phyloP scores from a whole-genome alignment of 495 filamentous ascomycete genomes.

The Trichoderma gamsii region DNA sequence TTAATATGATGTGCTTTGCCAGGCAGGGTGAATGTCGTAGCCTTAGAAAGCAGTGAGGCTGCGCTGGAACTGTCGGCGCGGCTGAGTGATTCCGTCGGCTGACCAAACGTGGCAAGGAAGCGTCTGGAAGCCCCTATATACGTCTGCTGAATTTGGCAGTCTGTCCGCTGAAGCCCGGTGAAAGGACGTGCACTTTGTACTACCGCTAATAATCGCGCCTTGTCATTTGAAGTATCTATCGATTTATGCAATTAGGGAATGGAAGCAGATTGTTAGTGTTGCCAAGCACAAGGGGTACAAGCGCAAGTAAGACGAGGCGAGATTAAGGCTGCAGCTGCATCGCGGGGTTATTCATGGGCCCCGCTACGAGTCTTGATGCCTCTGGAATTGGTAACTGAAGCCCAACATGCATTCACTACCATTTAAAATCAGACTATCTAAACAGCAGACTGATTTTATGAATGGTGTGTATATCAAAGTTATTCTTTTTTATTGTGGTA shows the following conservation, averaged over 20 bases:
- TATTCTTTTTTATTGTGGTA: not conserved
- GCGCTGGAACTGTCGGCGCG: not conserved
- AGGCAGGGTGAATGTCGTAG: slow-evolving; percentile 2
- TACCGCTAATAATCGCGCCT: not conserved
- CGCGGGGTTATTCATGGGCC: not conserved
- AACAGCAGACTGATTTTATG: too few species aligned
- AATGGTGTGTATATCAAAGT: not conserved
- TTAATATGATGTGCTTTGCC: not conserved
- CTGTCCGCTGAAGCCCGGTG: not conserved
- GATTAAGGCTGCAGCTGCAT: slow-evolving; percentile 8
- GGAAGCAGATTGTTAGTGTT: not conserved
- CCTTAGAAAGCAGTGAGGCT: not conserved
- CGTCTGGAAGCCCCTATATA: slow-evolving; percentile 14
- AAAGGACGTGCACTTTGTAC: not conserved
- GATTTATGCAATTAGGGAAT: not conserved
- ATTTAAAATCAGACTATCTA: too few species aligned
- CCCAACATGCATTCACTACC: not conserved
- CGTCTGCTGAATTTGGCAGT: not conserved
- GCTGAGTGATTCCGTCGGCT: slow-evolving; percentile 9
- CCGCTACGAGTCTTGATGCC: not conserved
- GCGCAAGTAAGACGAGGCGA: not conserved
- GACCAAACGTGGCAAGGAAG: slow-evolving; percentile 16
- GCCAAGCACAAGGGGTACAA: not conserved
- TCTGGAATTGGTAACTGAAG: too few species aligned
- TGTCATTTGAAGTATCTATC: not conserved